Evolutionary conservation across 2,329 filamentous ascomycete genomes (phyloP), one percentile per base, ranked within the genome.

Genomic region (Xylariaceae sp.): DNA sequence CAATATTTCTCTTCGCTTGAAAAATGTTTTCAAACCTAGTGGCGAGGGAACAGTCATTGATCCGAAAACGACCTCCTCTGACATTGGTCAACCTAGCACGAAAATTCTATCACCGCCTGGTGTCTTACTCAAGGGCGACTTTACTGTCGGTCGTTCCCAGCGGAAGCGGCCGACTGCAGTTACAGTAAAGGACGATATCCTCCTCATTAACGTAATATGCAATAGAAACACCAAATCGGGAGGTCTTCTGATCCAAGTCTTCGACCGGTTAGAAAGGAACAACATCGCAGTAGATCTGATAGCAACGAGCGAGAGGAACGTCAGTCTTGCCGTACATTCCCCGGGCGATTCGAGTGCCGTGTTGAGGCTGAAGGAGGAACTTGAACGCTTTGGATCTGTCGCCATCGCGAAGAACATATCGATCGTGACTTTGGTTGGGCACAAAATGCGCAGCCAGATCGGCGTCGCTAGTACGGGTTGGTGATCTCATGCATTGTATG

Each of bases 21-120:
- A 83, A 65, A 85, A 84, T 53, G 80, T 84, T 53, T 81, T 82
- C 67, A 83, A 83, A 59, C 80, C 80, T 2, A 69, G 71, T 41
- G 77, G 76, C 35, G 69, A 72, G 43, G 81, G 81, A 37, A 84
- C 81, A 22, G 70, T 83, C 46, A 79, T 85, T 57, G 80, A 84
- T 55, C 85, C 85, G 1, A 52, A 50, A 6, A 40, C 49, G 6
- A 43, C 52, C 11, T 36, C 52, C 4, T 40, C 55, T 5, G 52
- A 43, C 22, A 47, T 46, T 21, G 40, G 45, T 16, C 22, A 55
- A 40, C 37, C 53, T 47, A 34, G 34, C 14, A 48, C 36, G 37
- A 45, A 45, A 19, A 47, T 43, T 14, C 42, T 53, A 7, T 48
- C 59, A 16, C 36, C 54, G 16, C 50, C 58, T 8, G 58, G 60